These are phyloP conservation scores for Dictyostelium capitatum DNA, from an alignment of 78 protist genomes.

Conservation along the genomic window DNA sequence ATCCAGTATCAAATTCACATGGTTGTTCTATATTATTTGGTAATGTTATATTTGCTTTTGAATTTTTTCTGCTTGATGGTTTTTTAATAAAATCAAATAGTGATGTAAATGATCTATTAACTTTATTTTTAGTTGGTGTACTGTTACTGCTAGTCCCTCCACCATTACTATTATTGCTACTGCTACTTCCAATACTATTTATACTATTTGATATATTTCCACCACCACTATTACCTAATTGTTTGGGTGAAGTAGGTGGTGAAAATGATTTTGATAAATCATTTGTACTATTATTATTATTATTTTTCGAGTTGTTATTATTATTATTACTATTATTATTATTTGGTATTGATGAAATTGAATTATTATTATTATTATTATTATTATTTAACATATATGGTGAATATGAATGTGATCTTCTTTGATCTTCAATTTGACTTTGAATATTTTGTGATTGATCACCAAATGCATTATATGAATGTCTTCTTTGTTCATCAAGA, in stretches of 20 bases:
- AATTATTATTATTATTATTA: neutral
- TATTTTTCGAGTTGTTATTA: neutral
- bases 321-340: neutral
- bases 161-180: neutral
- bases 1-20: neutral
- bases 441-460: constrained; percentile 31
- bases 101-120: neutral
- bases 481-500: constrained; percentile 48
- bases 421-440: constrained; percentile 28
- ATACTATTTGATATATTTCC: neutral
- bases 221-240: neutral
- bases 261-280: neutral
- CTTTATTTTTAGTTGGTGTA: neutral
- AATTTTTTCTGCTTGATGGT: neutral
- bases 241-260: constrained; percentile 15
- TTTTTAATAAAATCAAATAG: neutral
- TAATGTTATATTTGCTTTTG: neutral
- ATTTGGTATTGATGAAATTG: neutral
- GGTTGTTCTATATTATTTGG: neutral
- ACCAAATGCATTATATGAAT: constrained; percentile 41
- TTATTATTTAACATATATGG: constrained; percentile 1
- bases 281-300: neutral
- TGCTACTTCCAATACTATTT: neutral
- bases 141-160: neutral
- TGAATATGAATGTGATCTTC: constrained; percentile 21